Base-by-base conservation (phyloP, 768 basidiomycete genomes). In the Boletellus sp. region DNA sequence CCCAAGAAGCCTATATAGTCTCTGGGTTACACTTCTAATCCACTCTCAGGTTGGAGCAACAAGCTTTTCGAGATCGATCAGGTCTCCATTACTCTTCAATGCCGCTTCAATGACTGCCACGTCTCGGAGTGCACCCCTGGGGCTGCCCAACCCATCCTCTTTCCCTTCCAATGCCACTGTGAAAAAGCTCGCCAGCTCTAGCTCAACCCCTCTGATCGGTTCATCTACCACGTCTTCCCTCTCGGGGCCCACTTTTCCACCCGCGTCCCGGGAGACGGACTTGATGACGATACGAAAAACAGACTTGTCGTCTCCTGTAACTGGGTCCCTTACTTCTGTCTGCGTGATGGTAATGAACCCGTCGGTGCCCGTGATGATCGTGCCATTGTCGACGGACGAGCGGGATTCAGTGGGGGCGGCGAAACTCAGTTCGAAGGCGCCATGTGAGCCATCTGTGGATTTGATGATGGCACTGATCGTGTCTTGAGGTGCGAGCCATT, bases 61-160 rank as follows among this genome's bases (percentile, higher is more conserved):
- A 1, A 74, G 61, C 54, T 65, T 72, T 45, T 63, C 61, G 42
- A 92, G 68, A 65, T 86, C 79, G 3, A 91, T 74, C 33, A 77
- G 63, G 50, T 71, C 59, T 6, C 88, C 88, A 17, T 77, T 68
- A 56, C 84, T 85, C 33, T 78, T 83, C 71, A 93, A 70, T 24
- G 79, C 80, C 23, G 86, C 90, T 70, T 94, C 76, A 51, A 94
- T 85, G 58, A 91, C 73, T 23, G 85, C 87, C 24, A 94, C 81
- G 63, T 94, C 91, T 53, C 71, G 70, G 53, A 94, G 66, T 26
- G 89, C 81, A 16, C 71, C 79, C 32, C 73, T 64, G 23, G 87
- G 85, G 54, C 79, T 76, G 13, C 87, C 88, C 17, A 83, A 7
- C 8, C 67, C 78, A 53, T 81, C 79, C 26, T 78, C 72, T 45